Percentiles rank a stretch among this genome's conserved stretches.
These are phyloP conservation scores for Dothideomycetes sp. DNA, from an alignment of 2,329 filamentous ascomycete species.

Conservation along the genomic window DNA sequence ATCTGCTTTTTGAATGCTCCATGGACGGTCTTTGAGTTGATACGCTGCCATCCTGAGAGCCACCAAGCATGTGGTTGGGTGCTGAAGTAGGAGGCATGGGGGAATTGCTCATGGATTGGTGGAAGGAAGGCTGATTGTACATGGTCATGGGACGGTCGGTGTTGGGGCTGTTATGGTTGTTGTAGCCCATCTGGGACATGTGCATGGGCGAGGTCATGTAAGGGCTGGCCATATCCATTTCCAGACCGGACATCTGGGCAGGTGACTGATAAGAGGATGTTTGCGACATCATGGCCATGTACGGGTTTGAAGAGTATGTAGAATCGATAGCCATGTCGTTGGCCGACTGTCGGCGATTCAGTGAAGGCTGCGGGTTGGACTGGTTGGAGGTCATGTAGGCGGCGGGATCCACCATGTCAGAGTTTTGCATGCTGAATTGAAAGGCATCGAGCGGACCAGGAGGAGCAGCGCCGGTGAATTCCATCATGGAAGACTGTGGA, in stretches of 20 bases:
- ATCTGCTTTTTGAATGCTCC: slow-evolving; percentile 6
- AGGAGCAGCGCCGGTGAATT: slow-evolving; percentile 37
- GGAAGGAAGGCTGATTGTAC: slow-evolving; percentile 32
- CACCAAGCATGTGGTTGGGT: slow-evolving; percentile 17
- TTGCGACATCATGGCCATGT: slow-evolving; percentile 29
- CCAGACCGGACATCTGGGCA: slow-evolving; percentile 28
- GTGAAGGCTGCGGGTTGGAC: neutral
- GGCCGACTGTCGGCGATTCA: slow-evolving; percentile 18
- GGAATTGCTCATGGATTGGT: slow-evolving; percentile 31
- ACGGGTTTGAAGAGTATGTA: slow-evolving; percentile 29
- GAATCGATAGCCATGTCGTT: slow-evolving; percentile 34
- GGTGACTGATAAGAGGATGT: slow-evolving; percentile 37
- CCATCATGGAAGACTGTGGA: slow-evolving; percentile 51
- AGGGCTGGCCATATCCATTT: slow-evolving; percentile 36
- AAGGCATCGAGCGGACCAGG: slow-evolving; percentile 28
- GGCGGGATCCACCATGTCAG: slow-evolving; percentile 25
- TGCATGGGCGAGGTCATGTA: slow-evolving; percentile 32
- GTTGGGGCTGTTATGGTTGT: slow-evolving; percentile 25
- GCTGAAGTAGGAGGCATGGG: slow-evolving; percentile 30
- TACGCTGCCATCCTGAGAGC: slow-evolving; percentile 24
- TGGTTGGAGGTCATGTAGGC: slow-evolving; percentile 9
- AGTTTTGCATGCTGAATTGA: slow-evolving; percentile 27
- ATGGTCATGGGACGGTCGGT: slow-evolving; percentile 29
- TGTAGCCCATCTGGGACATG: slow-evolving; percentile 35
- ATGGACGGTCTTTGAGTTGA: slow-evolving; percentile 16